Percentiles rank a stretch among this genome's conserved stretches.
Conservation (phyloP, 768 basidiomycete genomes). For the Naganishia friedmannii region DNA sequence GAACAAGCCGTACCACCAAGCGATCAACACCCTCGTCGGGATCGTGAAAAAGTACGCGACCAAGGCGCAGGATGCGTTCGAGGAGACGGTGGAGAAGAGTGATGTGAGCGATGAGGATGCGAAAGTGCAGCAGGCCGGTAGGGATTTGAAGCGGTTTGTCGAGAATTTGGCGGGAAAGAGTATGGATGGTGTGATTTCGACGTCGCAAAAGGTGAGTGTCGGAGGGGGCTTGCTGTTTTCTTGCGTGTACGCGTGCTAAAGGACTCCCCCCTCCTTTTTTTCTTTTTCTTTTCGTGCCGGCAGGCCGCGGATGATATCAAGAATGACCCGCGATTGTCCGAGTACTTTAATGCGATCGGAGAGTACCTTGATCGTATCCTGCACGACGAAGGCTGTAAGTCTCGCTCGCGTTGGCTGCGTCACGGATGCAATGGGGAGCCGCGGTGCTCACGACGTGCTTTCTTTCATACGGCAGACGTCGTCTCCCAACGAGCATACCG, state of each 20-base stretch:
- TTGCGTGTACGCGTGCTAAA: too few species aligned
- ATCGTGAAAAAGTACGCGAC: slow-evolving; percentile 54
- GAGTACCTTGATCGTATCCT: slow-evolving; percentile 50
- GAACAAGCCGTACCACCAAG: slow-evolving; percentile 50
- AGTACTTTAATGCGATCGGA: slow-evolving; percentile 51
- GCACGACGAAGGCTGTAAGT: slow-evolving; percentile 49
- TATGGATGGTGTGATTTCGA: slow-evolving; percentile 48
- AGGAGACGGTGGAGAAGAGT: slow-evolving; percentile 47
- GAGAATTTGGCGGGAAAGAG: slow-evolving; percentile 52
- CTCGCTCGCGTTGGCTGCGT: too few species aligned
- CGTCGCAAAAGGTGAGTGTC: slow-evolving; percentile 41
- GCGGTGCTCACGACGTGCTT: too few species aligned
- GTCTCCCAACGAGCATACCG: slow-evolving; percentile 51
- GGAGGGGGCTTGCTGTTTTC: neutral
- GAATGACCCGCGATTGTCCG: slow-evolving; percentile 50
- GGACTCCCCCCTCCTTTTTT: too few species aligned
- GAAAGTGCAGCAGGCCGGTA: slow-evolving; percentile 51
- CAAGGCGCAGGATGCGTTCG: slow-evolving; percentile 48
- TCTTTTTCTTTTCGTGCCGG: too few species aligned
- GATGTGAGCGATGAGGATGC: slow-evolving; percentile 49
- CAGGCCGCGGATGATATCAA: slow-evolving; percentile 50
- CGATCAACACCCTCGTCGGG: slow-evolving; percentile 50
- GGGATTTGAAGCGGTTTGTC: slow-evolving; percentile 51
- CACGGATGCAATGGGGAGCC: too few species aligned
- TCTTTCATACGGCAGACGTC: slow-evolving; percentile 37